Conservation (phyloP, 2,329 filamentous ascomycete species). For the Fonsecaea pedrosoi region DNA sequence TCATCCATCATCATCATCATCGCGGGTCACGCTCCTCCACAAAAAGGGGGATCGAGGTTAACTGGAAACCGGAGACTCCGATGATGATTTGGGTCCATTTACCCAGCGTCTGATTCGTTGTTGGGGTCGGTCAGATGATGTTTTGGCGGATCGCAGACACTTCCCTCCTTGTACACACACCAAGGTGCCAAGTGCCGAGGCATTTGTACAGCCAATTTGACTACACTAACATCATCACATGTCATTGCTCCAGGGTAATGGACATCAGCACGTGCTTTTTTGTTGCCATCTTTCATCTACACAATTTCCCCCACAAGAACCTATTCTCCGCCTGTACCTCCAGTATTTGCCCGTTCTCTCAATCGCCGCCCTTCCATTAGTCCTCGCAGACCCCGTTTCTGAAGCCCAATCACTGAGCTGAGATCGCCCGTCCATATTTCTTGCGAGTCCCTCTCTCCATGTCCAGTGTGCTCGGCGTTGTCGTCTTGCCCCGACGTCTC, state of each 20-base stretch:
- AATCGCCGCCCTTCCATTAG: constrained; percentile 93
- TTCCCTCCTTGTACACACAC: not conserved
- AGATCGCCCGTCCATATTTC: constrained; percentile 77
- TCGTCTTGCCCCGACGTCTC: constrained; percentile 32
- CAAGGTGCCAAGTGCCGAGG: constrained; percentile 11
- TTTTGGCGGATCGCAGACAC: constrained; percentile 4
- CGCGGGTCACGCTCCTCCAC: constrained; percentile 23
- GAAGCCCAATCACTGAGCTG: constrained; percentile 89
- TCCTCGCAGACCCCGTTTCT: constrained; percentile 89
- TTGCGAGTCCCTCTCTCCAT: constrained; percentile 39
- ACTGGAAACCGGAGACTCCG: constrained; percentile 22
- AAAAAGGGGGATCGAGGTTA: constrained; percentile 3
- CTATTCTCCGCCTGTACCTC: constrained; percentile 22
- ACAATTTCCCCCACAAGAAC: not conserved
- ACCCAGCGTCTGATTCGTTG: constrained; percentile 25
- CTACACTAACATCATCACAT: constrained; percentile 4
- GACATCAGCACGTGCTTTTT: constrained; percentile 1
- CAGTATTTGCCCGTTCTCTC: constrained; percentile 62
- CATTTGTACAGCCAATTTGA: not conserved
- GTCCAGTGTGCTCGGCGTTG: constrained; percentile 19
- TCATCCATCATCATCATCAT: not conserved
- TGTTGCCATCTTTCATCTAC: not conserved
- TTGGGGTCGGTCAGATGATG: constrained; percentile 30
- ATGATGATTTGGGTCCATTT: constrained; percentile 17
- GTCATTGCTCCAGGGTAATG: not conserved